Evolutionary conservation across 2,329 filamentous ascomycete species (phyloP), one percentile per base, ranked within the genome.

Genomic region (Cytospora mali): DNA sequence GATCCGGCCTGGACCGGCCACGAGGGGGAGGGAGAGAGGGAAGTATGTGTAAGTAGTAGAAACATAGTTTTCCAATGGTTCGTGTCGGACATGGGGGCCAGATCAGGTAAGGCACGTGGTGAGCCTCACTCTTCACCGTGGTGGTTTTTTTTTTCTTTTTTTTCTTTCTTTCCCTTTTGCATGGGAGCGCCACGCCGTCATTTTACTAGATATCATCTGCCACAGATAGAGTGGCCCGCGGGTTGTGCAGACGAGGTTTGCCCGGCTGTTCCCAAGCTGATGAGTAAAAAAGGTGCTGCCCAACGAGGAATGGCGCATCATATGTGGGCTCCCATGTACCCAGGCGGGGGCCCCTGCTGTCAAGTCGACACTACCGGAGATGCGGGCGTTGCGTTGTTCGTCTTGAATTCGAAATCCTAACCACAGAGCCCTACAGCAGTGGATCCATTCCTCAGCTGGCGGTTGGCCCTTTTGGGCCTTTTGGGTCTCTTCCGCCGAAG

Each of bases 51-150:
- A 31, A 11, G 29, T n/a, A 18, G n/a, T n/a, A n/a, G n/a, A n/a
- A n/a, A n/a, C n/a, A n/a, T n/a, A n/a, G n/a, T n/a, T n/a, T n/a
- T n/a, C n/a, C n/a, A n/a, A n/a, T n/a, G n/a, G n/a, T n/a, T n/a
- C n/a, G n/a, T n/a, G n/a, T n/a, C n/a, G n/a, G 58, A 60, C 58
- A 51, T 54, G 42, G 42, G 42, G 42, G 16, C n/a, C 42, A 46
- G n/a, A 46, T 46, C n/a, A 46, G 58, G 58, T 54, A 50, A 54
- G 35, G 48, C 58, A 60, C 58, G 58, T 60, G 58, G 50, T 60
- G 50, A 42, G 21, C 58, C 50, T 54, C 58, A n/a, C 16, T n/a
- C n/a, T 50, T 27, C 31, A 46, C 25, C 46, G 57, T 49, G 27
- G n/a, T n/a, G n/a, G n/a, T n/a, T n/a, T 49, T 13, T 23, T 21